Conservation (phyloP, 129 eudicot genomes). For the Flaveria robusta region DNA sequence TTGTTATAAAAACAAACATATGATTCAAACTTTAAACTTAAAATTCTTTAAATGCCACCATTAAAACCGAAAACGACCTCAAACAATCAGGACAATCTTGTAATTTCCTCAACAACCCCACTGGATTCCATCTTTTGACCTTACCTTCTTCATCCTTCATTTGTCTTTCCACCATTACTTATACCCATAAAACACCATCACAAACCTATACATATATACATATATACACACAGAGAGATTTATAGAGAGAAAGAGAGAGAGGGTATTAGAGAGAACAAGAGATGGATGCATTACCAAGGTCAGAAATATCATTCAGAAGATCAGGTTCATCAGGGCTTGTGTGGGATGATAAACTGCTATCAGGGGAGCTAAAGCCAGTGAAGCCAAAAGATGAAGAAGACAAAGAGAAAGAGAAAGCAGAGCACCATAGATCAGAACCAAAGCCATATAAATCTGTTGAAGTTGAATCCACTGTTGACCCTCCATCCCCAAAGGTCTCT, state of each 20-base stretch:
- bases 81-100: slow-evolving; percentile 33
- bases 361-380: slow-evolving; percentile 55
- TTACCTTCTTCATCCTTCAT: slow-evolving; percentile 32
- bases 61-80: slow-evolving; percentile 30
- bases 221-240: not conserved
- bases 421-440: slow-evolving; percentile 32
- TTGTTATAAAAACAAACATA: no score
- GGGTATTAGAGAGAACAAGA: not conserved
- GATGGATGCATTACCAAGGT: slow-evolving; percentile 67
- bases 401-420: slow-evolving; percentile 33
- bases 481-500: slow-evolving; percentile 78
- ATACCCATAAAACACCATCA: slow-evolving; percentile 24
- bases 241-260: not conserved
- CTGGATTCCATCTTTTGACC: slow-evolving; percentile 53
- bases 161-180: slow-evolving; percentile 32
- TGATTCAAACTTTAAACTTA: not conserved
- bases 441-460: slow-evolving; percentile 53
- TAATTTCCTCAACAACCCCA: slow-evolving; percentile 24
- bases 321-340: slow-evolving; percentile 84
- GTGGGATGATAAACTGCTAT: slow-evolving; percentile 77
- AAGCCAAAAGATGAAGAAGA: slow-evolving; percentile 44
- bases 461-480: slow-evolving; percentile 58
- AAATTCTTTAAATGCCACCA: slow-evolving; percentile 10
- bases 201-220: slow-evolving; percentile 10
- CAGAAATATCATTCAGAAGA: slow-evolving; percentile 75